Conservation (phyloP, 148 eudicot genomes). For the Talinum fruticosum region DNA sequence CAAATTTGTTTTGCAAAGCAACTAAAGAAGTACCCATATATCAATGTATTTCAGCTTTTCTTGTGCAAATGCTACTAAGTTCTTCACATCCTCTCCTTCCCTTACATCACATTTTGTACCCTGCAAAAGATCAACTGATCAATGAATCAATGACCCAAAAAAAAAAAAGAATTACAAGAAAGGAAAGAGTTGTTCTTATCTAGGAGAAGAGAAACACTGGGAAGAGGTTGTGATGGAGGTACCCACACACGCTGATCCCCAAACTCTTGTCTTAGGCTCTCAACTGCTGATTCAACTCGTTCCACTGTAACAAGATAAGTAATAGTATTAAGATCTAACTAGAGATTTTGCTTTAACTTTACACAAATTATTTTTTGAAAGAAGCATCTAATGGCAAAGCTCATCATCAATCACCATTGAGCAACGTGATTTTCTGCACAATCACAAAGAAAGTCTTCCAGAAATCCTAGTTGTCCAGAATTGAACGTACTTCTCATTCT, state of each 20-base stretch:
- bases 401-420: not conserved
- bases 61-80: conserved; percentile 72
- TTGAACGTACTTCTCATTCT: not conserved
- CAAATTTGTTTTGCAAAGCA: not conserved
- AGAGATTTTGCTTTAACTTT: not conserved
- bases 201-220: not conserved
- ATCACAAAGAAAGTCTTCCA: not conserved
- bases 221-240: conserved; percentile 51
- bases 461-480: not conserved
- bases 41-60: conserved; percentile 72
- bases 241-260: conserved; percentile 99
- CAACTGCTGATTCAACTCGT: conserved; percentile 68
- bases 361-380: not conserved
- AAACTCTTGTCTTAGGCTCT: conserved; percentile 56
- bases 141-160: conserved; percentile 4
- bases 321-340: not conserved
- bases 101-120: conserved; percentile 84
- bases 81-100: conserved; percentile 71
- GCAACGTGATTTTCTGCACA: not conserved
- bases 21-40: conserved; percentile 64
- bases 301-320: conserved; percentile 45
- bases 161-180: not conserved
- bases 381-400: not conserved
- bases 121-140: conserved; percentile 35
- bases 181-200: not conserved